phyloP scores from a whole-genome alignment of 495 filamentous ascomycete genomes.

The Daldinia vernicosa region DNA sequence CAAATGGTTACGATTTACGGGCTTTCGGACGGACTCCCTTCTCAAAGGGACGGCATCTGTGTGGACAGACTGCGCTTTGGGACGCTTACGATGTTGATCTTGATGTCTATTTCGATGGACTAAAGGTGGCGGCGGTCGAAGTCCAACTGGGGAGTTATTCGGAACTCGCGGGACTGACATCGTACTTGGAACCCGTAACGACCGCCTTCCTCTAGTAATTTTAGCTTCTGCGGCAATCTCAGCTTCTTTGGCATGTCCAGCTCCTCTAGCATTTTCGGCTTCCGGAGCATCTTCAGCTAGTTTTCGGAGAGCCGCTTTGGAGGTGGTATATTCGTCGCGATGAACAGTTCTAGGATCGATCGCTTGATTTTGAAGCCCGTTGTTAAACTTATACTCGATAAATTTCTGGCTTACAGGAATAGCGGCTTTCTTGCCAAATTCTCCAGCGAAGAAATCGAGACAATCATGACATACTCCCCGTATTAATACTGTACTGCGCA shows the following conservation, averaged over 20 bases:
- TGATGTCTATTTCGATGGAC: slow-evolving; percentile 9
- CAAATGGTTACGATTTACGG: neutral
- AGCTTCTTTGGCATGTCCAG: neutral
- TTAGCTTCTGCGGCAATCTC: neutral
- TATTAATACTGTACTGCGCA: neutral
- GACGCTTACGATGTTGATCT: neutral
- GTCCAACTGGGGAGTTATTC: neutral
- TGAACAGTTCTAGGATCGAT: slow-evolving; percentile 35
- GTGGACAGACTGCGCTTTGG: neutral
- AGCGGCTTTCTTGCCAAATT: slow-evolving; percentile 28
- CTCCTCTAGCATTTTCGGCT: neutral
- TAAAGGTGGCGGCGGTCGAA: slow-evolving; percentile 13
- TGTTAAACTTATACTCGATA: slow-evolving; percentile 33
- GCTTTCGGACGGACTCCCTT: neutral
- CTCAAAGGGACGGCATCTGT: neutral
- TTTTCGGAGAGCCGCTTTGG: neutral
- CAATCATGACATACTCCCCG: slow-evolving; percentile 33
- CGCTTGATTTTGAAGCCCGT: slow-evolving; percentile 7
- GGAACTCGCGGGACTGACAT: neutral
- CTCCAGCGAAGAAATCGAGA: slow-evolving; percentile 18
- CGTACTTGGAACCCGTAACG: neutral
- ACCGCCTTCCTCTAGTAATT: neutral
- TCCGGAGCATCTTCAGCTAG: neutral
- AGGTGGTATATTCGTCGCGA: slow-evolving; percentile 14
- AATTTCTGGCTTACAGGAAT: slow-evolving; percentile 24